Evolutionary conservation across 768 basidiomycete genomes (phyloP).

Genomic region (Kwoniella shandongensis): DNA sequence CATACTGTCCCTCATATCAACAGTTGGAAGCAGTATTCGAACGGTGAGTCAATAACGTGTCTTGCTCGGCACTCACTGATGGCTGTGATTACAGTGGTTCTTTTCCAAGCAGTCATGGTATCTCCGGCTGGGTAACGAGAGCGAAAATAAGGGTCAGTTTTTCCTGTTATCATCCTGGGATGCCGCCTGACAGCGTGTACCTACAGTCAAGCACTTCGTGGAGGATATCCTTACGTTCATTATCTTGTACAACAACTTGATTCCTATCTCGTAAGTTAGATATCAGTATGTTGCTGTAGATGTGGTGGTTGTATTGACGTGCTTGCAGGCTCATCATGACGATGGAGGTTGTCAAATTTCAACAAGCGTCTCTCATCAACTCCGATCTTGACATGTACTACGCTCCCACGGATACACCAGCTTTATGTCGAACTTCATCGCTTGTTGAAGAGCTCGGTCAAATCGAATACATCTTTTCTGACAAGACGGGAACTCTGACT

Average conservation of each 20-base stretch:
- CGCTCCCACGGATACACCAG: slow-evolving; percentile 89
- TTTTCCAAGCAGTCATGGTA: slow-evolving; percentile 23
- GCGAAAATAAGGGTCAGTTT: slow-evolving; percentile 59
- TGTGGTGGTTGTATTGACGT: neutral
- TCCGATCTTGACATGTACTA: slow-evolving; percentile 99
- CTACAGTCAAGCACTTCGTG: slow-evolving; percentile 52
- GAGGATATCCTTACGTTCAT: slow-evolving; percentile 95
- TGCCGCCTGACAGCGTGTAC: too few species aligned
- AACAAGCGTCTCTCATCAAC: slow-evolving; percentile 96
- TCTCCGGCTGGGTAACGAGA: slow-evolving; percentile 58
- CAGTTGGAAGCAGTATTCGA: slow-evolving; percentile 86
- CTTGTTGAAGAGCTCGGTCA: slow-evolving; percentile 98
- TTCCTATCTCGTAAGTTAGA: slow-evolving; percentile 80
- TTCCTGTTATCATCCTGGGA: too few species aligned
- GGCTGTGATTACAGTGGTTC: neutral
- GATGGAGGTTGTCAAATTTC: slow-evolving; percentile 98
- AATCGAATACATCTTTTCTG: slow-evolving; percentile 60
- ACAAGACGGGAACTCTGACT: slow-evolving; percentile 71
- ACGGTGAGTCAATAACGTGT: slow-evolving; percentile 47
- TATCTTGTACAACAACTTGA: slow-evolving; percentile 97
- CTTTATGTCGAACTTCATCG: slow-evolving; percentile 94
- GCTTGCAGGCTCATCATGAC: slow-evolving; percentile 77
- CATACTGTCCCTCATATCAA: slow-evolving; percentile 82
- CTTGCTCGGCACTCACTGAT: neutral
- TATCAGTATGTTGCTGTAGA: neutral